Percentiles rank a stretch among this genome's conserved stretches.
These are phyloP conservation scores for Citrus mangshanensis DNA, from an alignment of 345 rosid genomes.

Conservation along the genomic window DNA sequence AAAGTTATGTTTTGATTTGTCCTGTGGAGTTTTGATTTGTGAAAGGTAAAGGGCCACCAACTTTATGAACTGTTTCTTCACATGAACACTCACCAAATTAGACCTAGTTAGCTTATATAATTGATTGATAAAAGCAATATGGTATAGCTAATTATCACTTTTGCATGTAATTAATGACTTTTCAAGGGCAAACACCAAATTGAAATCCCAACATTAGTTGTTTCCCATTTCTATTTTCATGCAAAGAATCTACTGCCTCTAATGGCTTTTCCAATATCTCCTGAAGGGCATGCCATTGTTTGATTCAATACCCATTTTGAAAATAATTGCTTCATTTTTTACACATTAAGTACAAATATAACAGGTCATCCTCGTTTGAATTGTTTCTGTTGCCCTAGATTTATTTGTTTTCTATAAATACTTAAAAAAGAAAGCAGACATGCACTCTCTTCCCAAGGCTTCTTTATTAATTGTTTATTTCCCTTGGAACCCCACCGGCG, in stretches of 20 bases:
- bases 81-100: not conserved
- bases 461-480: not conserved
- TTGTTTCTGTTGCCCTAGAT: not conserved
- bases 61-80: not conserved
- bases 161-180: not conserved
- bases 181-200: not conserved
- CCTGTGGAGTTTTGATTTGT: not conserved
- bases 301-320: not conserved
- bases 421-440: not conserved
- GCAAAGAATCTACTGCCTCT: not conserved
- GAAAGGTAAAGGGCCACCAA: not conserved
- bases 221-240: not conserved
- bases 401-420: not conserved
- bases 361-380: not conserved
- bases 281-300: not conserved
- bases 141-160: not conserved
- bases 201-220: not conserved
- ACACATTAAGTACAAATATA: not conserved
- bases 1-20: not conserved
- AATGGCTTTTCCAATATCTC: not conserved
- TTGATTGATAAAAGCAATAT: too few relatives aligned
- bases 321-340: not conserved
- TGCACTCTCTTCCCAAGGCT: not conserved
- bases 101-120: too few relatives aligned
- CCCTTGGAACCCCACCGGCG: not conserved